Base-by-base conservation (phyloP, 2,329 filamentous ascomycete species). In the Neonectria magnoliae region DNA sequence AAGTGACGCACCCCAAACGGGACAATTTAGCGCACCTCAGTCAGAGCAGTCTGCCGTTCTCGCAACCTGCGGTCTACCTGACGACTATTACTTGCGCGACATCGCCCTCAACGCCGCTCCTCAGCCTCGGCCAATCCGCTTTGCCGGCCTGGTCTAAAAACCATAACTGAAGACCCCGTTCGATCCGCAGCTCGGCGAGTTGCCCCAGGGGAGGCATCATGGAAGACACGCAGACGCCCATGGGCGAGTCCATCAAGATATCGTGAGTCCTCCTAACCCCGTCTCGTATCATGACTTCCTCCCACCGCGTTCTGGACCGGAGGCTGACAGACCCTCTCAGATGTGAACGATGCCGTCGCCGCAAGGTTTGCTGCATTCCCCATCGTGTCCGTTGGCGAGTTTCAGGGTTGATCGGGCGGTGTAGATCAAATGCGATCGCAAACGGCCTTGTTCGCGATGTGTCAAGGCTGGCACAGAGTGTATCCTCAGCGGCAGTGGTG, bases 361-460 rank as follows among this genome's bases (percentile, higher is more conserved):
- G 81, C 60, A 83, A 82, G 77, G 81, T 82, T 50, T 51, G 71
- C 11, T 11, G 8, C 16, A n/a, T 61, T n/a, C 31, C 27, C 53
- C 29, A 18, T 22, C 22, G 18, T 38, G 13, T 51, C 16, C n/a
- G 8, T 22, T 20, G 3, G 2, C 10, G 18, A 7, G 5, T 36
- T 27, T 5, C 6, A 14, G 18, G n/a, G 29, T 51, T 65, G 41
- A 80, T 36, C 27, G 25, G 16, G 29, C 18, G 2, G 9, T 53
- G 8, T 52, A 86, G 79, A 82, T 87, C 41, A 87, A 85, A 77
- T 87, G 85, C 71, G 82, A 86, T 70, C 81, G 84, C 4, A 80
- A 80, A 50, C 75, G 80, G 14, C 85, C 85, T 13, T 87, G 85
- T 69, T 81, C 80, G 33, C 82, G 81, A 64, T 87, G 85, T 68